Conservation (phyloP, 208 protist genomes). For the Lotmaria passim region DNA sequence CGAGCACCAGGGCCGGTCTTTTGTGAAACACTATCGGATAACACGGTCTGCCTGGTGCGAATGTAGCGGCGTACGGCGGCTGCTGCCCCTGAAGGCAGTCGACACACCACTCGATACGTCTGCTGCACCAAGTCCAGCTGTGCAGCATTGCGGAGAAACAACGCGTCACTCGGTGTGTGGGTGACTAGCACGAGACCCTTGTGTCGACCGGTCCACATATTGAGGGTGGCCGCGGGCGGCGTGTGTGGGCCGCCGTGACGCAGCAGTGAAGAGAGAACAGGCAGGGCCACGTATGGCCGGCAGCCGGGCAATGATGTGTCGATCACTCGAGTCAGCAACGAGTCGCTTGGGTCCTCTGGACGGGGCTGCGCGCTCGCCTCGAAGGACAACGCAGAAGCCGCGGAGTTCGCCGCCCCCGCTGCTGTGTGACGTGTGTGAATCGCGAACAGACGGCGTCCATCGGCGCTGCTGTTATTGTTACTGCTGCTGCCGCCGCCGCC, state of each 20-base stretch:
- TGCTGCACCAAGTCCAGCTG: constrained; percentile 63
- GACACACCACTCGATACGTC: constrained; percentile 71
- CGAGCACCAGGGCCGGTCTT: too few species aligned
- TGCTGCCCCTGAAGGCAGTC: constrained; percentile 55
- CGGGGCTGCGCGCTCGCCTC: constrained; percentile 25
- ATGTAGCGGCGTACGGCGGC: constrained; percentile 20
- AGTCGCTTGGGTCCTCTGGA: constrained; percentile 58
- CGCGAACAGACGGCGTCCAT: constrained; percentile 38
- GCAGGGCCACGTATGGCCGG: constrained; percentile 28
- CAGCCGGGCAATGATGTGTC: constrained; percentile 51
- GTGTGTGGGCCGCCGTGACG: constrained; percentile 2
- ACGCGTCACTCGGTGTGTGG: constrained; percentile 38
- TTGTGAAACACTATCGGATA: too few species aligned
- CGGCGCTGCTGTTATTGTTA: background rate
- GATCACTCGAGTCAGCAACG: constrained; percentile 46
- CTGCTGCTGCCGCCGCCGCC: background rate
- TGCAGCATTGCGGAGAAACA: constrained; percentile 67
- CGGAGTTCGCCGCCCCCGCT: too few species aligned
- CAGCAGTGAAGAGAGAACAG: constrained; percentile 35
- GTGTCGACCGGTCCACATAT: constrained; percentile 50
- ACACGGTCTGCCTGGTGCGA: background rate
- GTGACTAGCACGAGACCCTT: constrained; percentile 69
- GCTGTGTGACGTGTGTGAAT: constrained; percentile 25
- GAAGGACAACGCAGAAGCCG: background rate
- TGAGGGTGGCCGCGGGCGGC: constrained; percentile 36